Evolutionary conservation across 2,329 filamentous ascomycete genomes (phyloP).

Genomic region (Macroventuria anomochaeta): DNA sequence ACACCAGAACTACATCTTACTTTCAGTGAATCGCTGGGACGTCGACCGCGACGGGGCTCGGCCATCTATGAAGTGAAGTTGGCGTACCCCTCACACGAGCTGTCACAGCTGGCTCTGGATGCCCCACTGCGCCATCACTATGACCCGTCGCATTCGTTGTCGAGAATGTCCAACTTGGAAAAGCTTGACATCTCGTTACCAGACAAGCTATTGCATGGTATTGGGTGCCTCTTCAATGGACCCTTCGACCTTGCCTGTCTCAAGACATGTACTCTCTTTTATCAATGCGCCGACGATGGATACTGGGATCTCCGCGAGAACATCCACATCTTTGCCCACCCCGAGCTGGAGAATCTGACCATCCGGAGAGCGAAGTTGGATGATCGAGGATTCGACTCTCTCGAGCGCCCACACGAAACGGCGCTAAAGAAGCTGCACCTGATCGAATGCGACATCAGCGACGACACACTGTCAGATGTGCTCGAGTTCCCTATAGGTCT

Average conservation of each 20-base stretch:
- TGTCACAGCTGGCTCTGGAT: constrained; percentile 40
- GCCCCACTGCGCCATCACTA: constrained; percentile 36
- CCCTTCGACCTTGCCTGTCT: constrained; percentile 43
- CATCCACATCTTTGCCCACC: constrained; percentile 45
- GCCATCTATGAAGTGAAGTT: constrained; percentile 42
- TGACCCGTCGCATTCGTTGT: constrained; percentile 41
- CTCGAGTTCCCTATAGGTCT: constrained; percentile 41
- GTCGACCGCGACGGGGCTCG: constrained; percentile 41
- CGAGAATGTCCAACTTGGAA: constrained; percentile 43
- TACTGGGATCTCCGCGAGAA: constrained; percentile 46
- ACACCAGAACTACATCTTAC: constrained; percentile 42
- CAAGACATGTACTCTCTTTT: constrained; percentile 41
- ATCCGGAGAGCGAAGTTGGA: constrained; percentile 40
- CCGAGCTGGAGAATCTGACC: constrained; percentile 36
- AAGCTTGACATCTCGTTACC: constrained; percentile 43
- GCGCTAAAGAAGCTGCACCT: constrained; percentile 36
- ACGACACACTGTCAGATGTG: constrained; percentile 40
- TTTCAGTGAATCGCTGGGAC: constrained; percentile 42
- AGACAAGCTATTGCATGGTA: constrained; percentile 37
- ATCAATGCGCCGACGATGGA: constrained; percentile 40
- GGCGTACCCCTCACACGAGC: constrained; percentile 40
- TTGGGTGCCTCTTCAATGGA: constrained; percentile 43
- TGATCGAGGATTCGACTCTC: constrained; percentile 40
- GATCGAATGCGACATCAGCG: constrained; percentile 45
- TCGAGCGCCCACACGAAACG: constrained; percentile 40